Evolutionary conservation across 352 stramenopile species (phyloP), one percentile per base, ranked within the genome.

Genomic region (Pythium apleroticum): DNA sequence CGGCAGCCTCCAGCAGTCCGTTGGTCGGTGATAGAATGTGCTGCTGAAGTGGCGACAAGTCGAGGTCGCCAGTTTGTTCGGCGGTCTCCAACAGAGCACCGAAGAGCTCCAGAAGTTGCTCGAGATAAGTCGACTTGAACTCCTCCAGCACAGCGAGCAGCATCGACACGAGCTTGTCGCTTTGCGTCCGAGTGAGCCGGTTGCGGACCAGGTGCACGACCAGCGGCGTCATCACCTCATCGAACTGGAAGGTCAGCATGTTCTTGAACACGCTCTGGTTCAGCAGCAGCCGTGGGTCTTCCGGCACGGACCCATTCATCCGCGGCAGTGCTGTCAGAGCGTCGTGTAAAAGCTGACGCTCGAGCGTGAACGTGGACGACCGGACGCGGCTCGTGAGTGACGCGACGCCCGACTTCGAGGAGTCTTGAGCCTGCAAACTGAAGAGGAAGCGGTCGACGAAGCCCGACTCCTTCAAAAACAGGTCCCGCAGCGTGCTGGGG

Each of bases 81-180:
- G 73, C 68, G 11, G 49, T 39, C 27, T 84, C 71, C 3, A 93
- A 56, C 24, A 91, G 61, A 0, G 52, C 61, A 6, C 45, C 56
- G 27, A 93, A 74, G 6, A 91, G 49, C 7, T 45, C 52, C 4
- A 93, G 62, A 9, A 86, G 52, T 6, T 81, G 72, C 3, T 79
- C 72, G 3, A 84, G 57, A 37, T 86, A 52, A 0, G 75, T 75
- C 33, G 69, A 74, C 37, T 88, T 89, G 30, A 90, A 60, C 52
- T 90, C 77, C 71, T 93, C 84, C n/a, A 91, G 60, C 11, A 86
- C 76, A 0, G 74, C 65, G 17, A 93, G 69, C 11, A 93, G 52
- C 11, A 84, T 48, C n/a, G 78, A 65, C 33, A 89, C 58, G 5
- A 91, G 54, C 20, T 77, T 80, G 39, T 88, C 78, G 17, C 66